A percentile compares a stretch with the other conserved stretches of the same genome.
Evolutionary conservation across 2,329 filamentous ascomycete genomes (phyloP).

Genomic region (Cytospora piceae): DNA sequence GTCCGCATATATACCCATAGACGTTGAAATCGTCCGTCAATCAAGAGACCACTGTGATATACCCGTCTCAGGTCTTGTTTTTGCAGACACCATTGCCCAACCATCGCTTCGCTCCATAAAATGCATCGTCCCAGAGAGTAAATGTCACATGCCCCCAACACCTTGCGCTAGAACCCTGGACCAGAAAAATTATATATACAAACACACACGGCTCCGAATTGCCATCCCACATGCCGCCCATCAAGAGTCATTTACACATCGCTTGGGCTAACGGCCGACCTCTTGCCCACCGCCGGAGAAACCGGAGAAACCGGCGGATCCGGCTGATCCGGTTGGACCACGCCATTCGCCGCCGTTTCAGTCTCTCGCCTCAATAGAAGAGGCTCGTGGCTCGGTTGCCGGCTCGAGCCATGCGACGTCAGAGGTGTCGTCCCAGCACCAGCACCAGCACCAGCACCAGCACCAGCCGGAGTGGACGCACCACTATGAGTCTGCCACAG

Average conservation of each 20-base stretch:
- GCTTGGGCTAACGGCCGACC: neutral
- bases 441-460: neutral
- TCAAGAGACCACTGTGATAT: neutral
- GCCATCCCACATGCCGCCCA: neutral
- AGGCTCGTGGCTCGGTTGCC: neutral
- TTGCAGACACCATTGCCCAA: neutral
- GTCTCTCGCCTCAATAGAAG: neutral
- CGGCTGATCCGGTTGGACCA: neutral
- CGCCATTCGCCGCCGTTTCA: neutral
- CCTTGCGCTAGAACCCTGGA: conserved; percentile 22
- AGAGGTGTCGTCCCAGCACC: neutral
- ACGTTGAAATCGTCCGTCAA: conserved; percentile 4
- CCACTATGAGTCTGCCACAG: conserved; percentile 28
- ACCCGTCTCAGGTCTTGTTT: neutral
- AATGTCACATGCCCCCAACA: conserved; percentile 11
- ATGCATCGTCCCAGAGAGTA: conserved; percentile 9
- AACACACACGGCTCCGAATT: neutral
- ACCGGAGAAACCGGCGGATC: neutral
- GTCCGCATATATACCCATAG: neutral
- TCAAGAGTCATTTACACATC: conserved; percentile 9
- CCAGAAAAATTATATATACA: neutral
- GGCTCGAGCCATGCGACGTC: conserved; percentile 10
- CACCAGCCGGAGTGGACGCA: conserved; percentile 4
- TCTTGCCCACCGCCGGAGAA: conserved; percentile 14
- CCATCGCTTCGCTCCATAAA: neutral